phyloP scores from a whole-genome alignment of 2,329 filamentous ascomycete species.

The Neophaeococcomyces mojaviensis region DNA sequence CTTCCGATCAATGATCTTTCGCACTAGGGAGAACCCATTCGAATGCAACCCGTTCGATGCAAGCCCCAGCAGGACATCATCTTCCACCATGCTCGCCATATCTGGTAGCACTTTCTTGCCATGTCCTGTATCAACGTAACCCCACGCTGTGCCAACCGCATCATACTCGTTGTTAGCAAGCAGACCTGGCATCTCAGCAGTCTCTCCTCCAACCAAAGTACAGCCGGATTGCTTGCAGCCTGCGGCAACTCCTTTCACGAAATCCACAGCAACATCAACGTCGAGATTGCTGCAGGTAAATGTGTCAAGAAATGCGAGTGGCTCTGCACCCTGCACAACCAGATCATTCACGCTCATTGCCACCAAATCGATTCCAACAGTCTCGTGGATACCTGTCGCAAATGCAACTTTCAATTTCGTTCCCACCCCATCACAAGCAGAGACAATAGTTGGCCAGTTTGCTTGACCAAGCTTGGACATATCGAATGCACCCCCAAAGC shows the following conservation, averaged over 20 bases:
- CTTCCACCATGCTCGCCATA: conserved; percentile 65
- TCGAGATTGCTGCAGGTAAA: conserved; percentile 88
- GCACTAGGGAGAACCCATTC: conserved; percentile 95
- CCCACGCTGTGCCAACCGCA: conserved; percentile 81
- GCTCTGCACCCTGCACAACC: conserved; percentile 89
- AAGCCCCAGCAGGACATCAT: conserved; percentile 80
- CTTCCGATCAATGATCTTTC: conserved; percentile 71
- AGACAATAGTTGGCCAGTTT: conserved; percentile 80
- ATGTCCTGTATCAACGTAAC: conserved; percentile 56
- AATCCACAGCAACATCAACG: conserved; percentile 67
- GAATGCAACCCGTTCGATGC: conserved; percentile 84
- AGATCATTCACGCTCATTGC: conserved; percentile 99
- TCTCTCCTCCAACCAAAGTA: conserved; percentile 92
- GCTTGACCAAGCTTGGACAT: conserved; percentile 51
- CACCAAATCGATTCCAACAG: conserved; percentile 91
- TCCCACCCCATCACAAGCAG: conserved; percentile 90
- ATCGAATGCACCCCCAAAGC: conserved; percentile 85
- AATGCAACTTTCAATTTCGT: conserved; percentile 97
- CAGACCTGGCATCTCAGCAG: conserved; percentile 96
- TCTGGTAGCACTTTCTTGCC: conserved; percentile 64
- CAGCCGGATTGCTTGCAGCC: conserved; percentile 81
- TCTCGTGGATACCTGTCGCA: conserved; percentile 79
- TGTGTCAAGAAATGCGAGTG: conserved; percentile 95
- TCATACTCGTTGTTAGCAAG: conserved; percentile 87
- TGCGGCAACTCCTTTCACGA: conserved; percentile 81